phyloP scores from a whole-genome alignment of 495 filamentous ascomycete species.

The Hypoxylon fragiforme region DNA sequence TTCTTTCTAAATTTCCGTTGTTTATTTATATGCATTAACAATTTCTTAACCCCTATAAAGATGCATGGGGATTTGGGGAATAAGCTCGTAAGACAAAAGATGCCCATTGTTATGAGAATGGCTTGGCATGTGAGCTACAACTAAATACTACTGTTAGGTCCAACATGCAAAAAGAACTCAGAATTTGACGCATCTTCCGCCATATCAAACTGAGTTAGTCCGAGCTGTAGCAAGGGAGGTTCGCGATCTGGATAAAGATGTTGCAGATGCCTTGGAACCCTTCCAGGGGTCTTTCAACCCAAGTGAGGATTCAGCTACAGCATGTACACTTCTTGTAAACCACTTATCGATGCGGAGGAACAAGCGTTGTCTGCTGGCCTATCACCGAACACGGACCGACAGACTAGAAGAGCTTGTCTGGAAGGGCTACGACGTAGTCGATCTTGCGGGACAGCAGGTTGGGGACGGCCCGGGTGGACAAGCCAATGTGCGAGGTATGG shows the following conservation, averaged over 20 bases:
- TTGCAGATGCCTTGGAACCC: conserved; percentile 75
- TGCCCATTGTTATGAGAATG: neutral
- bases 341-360: conserved; percentile 94
- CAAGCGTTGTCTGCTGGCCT: conserved; percentile 93
- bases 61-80: conserved; percentile 95
- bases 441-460: conserved; percentile 48
- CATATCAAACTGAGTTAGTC: conserved; percentile 91
- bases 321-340: conserved; percentile 87
- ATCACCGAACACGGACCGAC: conserved; percentile 86
- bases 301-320: conserved; percentile 76
- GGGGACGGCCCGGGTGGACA: conserved; percentile 34
- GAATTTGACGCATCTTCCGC: conserved; percentile 81
- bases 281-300: conserved; percentile 87
- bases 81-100: conserved; percentile 56
- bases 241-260: conserved; percentile 89
- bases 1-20: too few relatives aligned
- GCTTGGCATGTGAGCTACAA: conserved; percentile 30
- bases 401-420: conserved; percentile 95
- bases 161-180: conserved; percentile 97
- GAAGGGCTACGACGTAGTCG: conserved; percentile 78
- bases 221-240: conserved; percentile 88
- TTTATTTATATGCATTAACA: neutral
- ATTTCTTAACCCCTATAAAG: conserved; percentile 2
- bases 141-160: conserved; percentile 61
- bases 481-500: conserved; percentile 26